phyloP scores from a whole-genome alignment of 2,329 filamentous ascomycete species.

The Xylaria sp. region DNA sequence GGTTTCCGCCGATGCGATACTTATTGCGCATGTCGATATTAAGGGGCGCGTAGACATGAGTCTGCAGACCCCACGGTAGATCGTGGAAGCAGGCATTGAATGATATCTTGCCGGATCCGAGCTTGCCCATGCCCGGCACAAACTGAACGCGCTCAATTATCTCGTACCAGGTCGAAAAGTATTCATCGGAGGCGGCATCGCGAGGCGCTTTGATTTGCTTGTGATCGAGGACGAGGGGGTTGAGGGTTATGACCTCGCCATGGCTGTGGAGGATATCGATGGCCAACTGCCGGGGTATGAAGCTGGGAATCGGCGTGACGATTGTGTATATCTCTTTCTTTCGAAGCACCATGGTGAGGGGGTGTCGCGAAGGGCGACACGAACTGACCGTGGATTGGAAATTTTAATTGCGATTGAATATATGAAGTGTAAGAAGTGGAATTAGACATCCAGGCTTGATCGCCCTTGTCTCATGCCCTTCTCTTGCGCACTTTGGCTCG shows the following conservation, averaged over 20 bases:
- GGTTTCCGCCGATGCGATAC: constrained; percentile 74
- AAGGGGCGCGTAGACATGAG: constrained; percentile 75
- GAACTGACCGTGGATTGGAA: neutral
- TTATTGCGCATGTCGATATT: constrained; percentile 74
- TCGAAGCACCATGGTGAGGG: constrained; percentile 58
- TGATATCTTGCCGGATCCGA: constrained; percentile 71
- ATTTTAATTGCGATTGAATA: constrained; percentile 3
- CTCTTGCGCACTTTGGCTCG: neutral
- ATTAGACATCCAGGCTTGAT: constrained; percentile 7
- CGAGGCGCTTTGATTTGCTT: constrained; percentile 73
- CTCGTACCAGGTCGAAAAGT: constrained; percentile 79
- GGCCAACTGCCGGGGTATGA: constrained; percentile 76
- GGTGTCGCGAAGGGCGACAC: constrained; percentile 11
- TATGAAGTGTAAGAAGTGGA: neutral
- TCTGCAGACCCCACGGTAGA: constrained; percentile 77
- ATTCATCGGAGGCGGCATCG: constrained; percentile 74
- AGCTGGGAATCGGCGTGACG: constrained; percentile 74
- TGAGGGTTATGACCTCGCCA: constrained; percentile 75
- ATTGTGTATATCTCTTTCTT: constrained; percentile 75
- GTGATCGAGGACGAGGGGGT: constrained; percentile 73
- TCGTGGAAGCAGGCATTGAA: constrained; percentile 79
- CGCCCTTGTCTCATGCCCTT: constrained; percentile 3
- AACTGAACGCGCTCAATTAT: constrained; percentile 75
- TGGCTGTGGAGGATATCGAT: constrained; percentile 78
- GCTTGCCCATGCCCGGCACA: constrained; percentile 71